phyloP scores from a whole-genome alignment of 148 eudicot species.

The Nepenthes gracilis region DNA sequence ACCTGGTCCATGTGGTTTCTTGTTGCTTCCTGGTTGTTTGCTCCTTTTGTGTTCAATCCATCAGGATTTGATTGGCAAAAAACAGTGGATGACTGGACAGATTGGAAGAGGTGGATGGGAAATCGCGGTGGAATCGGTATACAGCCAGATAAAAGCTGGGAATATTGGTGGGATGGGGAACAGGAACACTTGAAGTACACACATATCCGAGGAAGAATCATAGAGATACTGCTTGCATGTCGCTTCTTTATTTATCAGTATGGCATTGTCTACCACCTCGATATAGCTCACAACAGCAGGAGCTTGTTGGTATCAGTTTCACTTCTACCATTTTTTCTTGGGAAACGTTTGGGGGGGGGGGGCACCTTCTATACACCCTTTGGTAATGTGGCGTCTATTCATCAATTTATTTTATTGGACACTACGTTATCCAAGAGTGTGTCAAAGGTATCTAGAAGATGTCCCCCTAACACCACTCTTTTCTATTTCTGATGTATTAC shows the following conservation, averaged over 20 bases:
- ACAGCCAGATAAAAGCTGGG: constrained; percentile 84
- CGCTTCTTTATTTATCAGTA: constrained; percentile 88
- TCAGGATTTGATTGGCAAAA: constrained; percentile 99
- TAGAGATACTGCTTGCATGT: constrained; percentile 66
- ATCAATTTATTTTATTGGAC: no score
- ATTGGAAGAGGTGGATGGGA: constrained; percentile 99
- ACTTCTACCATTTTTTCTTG: not conserved
- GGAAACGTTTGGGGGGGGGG: not conserved
- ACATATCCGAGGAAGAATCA: constrained; percentile 59
- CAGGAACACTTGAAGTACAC: constrained; percentile 85
- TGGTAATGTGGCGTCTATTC: no score
- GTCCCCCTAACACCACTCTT: no score
- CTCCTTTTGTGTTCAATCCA: constrained; percentile 93
- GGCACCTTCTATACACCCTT: no score
- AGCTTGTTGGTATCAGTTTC: constrained; percentile 41
- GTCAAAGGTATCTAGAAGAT: no score
- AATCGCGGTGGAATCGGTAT: constrained; percentile 95
- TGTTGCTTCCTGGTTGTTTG: constrained; percentile 90
- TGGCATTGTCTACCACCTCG: constrained; percentile 92
- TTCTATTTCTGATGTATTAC: no score
- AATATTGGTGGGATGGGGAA: constrained; percentile 96
- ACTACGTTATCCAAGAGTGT: no score
- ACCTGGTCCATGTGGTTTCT: constrained; percentile 97
- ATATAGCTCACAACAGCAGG: constrained; percentile 55
- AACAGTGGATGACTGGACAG: constrained; percentile 97